Evolutionary conservation across 225 moss, liverwort and hornwort species (phyloP).

Genomic region (Sphagnum contortum): DNA sequence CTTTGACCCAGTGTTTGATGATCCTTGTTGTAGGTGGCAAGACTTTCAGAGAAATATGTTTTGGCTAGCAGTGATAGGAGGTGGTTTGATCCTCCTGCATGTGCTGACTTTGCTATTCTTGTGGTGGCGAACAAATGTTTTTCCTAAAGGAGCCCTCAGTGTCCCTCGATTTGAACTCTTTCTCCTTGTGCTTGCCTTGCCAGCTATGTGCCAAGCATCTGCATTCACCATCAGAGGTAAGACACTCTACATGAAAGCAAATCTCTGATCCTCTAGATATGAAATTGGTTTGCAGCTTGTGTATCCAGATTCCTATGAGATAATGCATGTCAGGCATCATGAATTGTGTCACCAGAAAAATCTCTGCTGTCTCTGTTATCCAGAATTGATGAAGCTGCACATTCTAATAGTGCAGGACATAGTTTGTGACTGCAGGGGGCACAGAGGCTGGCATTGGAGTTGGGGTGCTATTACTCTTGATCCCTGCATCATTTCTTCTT

Average conservation of each 20-base stretch:
- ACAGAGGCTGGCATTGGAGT: slow-evolving; percentile 52
- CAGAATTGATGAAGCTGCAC: too few species aligned
- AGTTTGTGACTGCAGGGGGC: slow-evolving; percentile 31
- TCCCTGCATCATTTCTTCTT: slow-evolving; percentile 58
- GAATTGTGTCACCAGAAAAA: too few species aligned
- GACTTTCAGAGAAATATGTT: slow-evolving; percentile 72
- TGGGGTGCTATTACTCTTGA: slow-evolving; percentile 51
- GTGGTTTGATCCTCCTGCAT: slow-evolving; percentile 53
- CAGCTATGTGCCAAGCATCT: slow-evolving; percentile 68
- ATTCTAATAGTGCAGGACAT: too few species aligned
- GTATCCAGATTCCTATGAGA: too few species aligned
- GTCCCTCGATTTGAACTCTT: slow-evolving; percentile 76
- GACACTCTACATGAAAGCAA: neutral
- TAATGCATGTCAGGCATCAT: too few species aligned
- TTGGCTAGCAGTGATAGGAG: slow-evolving; percentile 69
- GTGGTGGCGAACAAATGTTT: slow-evolving; percentile 65
- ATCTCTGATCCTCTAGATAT: too few species aligned
- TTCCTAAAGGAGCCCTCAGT: slow-evolving; percentile 63
- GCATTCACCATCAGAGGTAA: slow-evolving; percentile 71
- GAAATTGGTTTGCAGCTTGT: too few species aligned
- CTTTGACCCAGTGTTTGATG: too few species aligned
- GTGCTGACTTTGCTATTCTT: slow-evolving; percentile 49
- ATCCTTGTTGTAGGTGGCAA: slow-evolving; percentile 43
- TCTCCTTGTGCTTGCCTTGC: slow-evolving; percentile 61
- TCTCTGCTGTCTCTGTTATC: too few species aligned